Percentiles rank a stretch among this genome's conserved stretches.
phyloP scores from a whole-genome alignment of 169 alveolate species.

The Plasmodium billcollinsi region DNA sequence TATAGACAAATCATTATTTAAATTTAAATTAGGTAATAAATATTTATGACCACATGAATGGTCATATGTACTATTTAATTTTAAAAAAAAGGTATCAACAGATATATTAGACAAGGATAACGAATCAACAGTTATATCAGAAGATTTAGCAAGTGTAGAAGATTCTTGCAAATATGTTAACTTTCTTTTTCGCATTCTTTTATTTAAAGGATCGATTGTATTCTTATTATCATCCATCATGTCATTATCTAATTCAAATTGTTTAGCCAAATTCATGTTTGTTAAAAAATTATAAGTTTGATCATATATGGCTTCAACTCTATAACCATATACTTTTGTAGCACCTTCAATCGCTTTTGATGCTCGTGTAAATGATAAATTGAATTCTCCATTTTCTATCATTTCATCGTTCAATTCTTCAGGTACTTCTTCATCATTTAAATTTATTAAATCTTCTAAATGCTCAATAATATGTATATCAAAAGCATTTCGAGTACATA shows the following conservation, averaged over 20 bases:
- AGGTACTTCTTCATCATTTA: slow-evolving; percentile 82
- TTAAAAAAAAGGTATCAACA: slow-evolving; percentile 72
- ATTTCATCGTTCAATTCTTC: slow-evolving; percentile 79
- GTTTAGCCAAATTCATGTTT: slow-evolving; percentile 82
- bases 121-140: slow-evolving; percentile 58
- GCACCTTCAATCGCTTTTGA: slow-evolving; percentile 88
- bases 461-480: slow-evolving; percentile 89
- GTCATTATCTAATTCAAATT: slow-evolving; percentile 48
- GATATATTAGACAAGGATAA: slow-evolving; percentile 62
- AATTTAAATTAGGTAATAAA: slow-evolving; percentile 54
- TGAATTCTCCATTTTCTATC: slow-evolving; percentile 66
- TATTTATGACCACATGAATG: slow-evolving; percentile 45
- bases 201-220: slow-evolving; percentile 27
- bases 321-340: slow-evolving; percentile 85
- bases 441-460: slow-evolving; percentile 86
- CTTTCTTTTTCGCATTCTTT: slow-evolving; percentile 65
- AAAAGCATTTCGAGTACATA: slow-evolving; percentile 89
- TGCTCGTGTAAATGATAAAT: slow-evolving; percentile 82
- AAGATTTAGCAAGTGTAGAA: slow-evolving; percentile 68
- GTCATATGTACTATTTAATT: slow-evolving; percentile 69
- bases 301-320: slow-evolving; percentile 88
- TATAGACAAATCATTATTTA: slow-evolving; percentile 72
- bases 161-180: slow-evolving; percentile 68
- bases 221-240: slow-evolving; percentile 42
- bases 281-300: slow-evolving; percentile 84